Evolutionary conservation across 2,329 filamentous ascomycete species (phyloP).

Genomic region (Alternaria tenuissima): DNA sequence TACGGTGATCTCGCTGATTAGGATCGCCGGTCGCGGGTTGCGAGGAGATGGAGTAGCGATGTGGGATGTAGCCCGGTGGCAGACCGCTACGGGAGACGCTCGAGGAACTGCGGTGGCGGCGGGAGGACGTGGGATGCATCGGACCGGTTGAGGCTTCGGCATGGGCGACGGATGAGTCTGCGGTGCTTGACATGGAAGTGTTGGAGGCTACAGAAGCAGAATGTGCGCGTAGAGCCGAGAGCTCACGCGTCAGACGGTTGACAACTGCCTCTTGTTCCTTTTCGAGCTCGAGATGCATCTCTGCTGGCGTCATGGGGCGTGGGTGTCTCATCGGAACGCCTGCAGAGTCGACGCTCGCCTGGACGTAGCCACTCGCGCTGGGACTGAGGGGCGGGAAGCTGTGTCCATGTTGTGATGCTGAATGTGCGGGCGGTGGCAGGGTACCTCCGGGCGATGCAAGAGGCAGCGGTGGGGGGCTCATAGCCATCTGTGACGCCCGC

Average conservation of each 20-base stretch:
- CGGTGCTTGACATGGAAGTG: conserved; percentile 43
- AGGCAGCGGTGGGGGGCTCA: conserved; percentile 57
- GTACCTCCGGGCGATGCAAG: conserved; percentile 49
- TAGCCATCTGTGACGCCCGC: conserved; percentile 55
- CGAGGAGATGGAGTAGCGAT: conserved; percentile 45
- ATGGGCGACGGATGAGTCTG: conserved; percentile 57
- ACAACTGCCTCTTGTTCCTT: conserved; percentile 96
- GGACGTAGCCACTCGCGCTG: conserved; percentile 30
- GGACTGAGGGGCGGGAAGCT: conserved; percentile 51
- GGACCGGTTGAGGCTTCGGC: conserved; percentile 56
- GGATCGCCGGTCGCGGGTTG: conserved; percentile 38
- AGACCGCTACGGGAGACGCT: conserved; percentile 56
- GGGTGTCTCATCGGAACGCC: conserved; percentile 83
- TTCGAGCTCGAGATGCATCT: conserved; percentile 88
- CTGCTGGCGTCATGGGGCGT: conserved; percentile 83
- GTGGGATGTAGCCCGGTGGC: conserved; percentile 33
- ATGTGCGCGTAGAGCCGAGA: conserved; percentile 79
- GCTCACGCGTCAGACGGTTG: conserved; percentile 89
- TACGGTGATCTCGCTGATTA: conserved; percentile 33
- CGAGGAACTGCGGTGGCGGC: conserved; percentile 65
- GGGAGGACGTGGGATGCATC: conserved; percentile 62
- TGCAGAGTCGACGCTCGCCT: conserved; percentile 47
- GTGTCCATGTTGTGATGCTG: conserved; percentile 37
- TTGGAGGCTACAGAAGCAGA: conserved; percentile 70
- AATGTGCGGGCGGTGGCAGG: conserved; percentile 27